These are phyloP conservation scores for Colletotrichum liriopes DNA, from an alignment of 2,329 filamentous ascomycete genomes.

Conservation along the genomic window DNA sequence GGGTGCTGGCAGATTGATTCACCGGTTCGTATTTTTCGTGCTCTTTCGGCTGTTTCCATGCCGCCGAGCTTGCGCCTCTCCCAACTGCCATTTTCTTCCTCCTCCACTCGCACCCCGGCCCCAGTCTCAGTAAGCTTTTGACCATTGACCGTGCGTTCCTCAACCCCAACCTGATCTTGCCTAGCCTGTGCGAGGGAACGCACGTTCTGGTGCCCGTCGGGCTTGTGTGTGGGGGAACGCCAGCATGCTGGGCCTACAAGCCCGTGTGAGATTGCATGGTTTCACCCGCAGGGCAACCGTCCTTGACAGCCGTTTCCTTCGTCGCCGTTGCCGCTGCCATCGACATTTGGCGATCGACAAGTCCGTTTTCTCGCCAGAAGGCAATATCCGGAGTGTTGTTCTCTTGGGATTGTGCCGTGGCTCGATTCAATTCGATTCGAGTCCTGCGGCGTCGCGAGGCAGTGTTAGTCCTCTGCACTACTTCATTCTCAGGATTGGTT, in stretches of 20 bases:
- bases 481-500: neutral
- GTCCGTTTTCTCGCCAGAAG: too few species aligned
- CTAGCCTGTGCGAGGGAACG: constrained; percentile 30
- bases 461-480: neutral
- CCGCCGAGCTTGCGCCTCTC: constrained; percentile 21
- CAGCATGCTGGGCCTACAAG: constrained; percentile 26
- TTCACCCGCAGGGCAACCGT: constrained; percentile 17
- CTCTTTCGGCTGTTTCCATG: constrained; percentile 32
- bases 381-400: neutral
- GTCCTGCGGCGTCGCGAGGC: neutral
- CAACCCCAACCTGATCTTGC: constrained; percentile 15
- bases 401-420: too few species aligned
- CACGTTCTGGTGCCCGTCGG: constrained; percentile 39
- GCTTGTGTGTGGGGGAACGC: constrained; percentile 39
- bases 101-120: constrained; percentile 21
- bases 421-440: neutral
- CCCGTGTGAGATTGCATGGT: constrained; percentile 12
- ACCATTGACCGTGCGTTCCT: constrained; percentile 37
- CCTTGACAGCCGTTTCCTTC: constrained; percentile 5
- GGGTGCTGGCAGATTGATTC: neutral
- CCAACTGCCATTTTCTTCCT: constrained; percentile 11
- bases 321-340: neutral
- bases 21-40: constrained; percentile 11
- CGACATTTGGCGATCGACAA: neutral
- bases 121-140: constrained; percentile 34